A percentile compares a stretch with the other conserved stretches of the same genome.
These are phyloP conservation scores for Fusarium citri DNA, from an alignment of 2,329 filamentous ascomycete genomes.

Conservation along the genomic window DNA sequence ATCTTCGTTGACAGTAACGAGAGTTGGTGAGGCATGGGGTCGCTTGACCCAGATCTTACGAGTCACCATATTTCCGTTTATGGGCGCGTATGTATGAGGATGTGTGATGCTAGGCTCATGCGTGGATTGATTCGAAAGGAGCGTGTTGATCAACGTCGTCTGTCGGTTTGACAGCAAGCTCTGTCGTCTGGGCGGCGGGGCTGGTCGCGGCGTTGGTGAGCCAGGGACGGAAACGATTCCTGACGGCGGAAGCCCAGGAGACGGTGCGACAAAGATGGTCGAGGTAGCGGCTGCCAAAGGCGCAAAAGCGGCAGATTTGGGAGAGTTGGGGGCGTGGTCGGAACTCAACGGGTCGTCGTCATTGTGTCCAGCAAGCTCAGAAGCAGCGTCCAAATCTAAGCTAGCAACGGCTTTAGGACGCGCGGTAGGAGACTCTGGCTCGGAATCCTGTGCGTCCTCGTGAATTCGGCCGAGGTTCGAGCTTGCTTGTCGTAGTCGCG, in stretches of 20 bases:
- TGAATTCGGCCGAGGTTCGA: conserved; percentile 46
- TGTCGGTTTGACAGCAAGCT: conserved; percentile 55
- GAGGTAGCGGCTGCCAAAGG: conserved; percentile 41
- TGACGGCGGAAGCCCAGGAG: conserved; percentile 39
- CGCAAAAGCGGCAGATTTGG: conserved; percentile 25
- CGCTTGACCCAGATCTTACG: conserved; percentile 97
- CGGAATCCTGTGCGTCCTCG: conserved; percentile 36
- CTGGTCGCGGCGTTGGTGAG: conserved; percentile 34
- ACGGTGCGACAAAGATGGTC: conserved; percentile 56
- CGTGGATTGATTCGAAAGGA: conserved; percentile 43
- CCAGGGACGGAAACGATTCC: conserved; percentile 23
- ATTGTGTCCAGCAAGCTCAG: conserved; percentile 41
- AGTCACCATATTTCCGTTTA: conserved; percentile 66
- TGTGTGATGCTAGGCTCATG: conserved; percentile 39
- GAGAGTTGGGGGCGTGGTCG: conserved; percentile 43
- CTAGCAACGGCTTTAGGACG: conserved; percentile 36
- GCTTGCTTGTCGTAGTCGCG: conserved; percentile 35
- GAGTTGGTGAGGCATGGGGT: conserved; percentile 84
- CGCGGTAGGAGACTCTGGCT: conserved; percentile 23
- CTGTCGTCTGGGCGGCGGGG: conserved; percentile 46
- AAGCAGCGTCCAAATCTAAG: conserved; percentile 34
- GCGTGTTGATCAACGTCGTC: conserved; percentile 50
- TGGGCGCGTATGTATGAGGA: conserved; percentile 45
- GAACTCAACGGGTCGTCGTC: conserved; percentile 45
- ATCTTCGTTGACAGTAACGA: conserved; percentile 86